Conservation (phyloP, 2,329 filamentous ascomycete genomes). For the Madurella mycetomatis region DNA sequence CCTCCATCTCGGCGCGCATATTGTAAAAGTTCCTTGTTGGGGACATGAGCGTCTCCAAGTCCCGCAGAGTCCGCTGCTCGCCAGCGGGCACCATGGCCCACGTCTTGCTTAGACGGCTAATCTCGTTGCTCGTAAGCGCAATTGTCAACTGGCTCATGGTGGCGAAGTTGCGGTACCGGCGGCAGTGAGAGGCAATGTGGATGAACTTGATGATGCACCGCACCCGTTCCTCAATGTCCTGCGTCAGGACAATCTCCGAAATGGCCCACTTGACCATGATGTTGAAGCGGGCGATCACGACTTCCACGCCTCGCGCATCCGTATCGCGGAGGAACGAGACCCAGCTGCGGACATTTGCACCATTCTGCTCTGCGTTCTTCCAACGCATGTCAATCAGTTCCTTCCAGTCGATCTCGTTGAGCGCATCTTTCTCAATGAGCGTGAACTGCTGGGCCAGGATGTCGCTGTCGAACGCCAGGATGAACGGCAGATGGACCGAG, state of each 20-base stretch:
- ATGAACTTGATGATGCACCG: slow-evolving; percentile 76
- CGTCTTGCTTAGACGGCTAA: slow-evolving; percentile 62
- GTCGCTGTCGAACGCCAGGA: slow-evolving; percentile 75
- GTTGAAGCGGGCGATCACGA: slow-evolving; percentile 82
- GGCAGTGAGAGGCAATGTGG: slow-evolving; percentile 73
- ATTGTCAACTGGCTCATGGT: slow-evolving; percentile 79
- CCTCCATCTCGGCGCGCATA: slow-evolving; percentile 76
- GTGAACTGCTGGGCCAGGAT: slow-evolving; percentile 78
- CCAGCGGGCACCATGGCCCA: slow-evolving; percentile 65
- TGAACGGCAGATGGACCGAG: slow-evolving; percentile 68
- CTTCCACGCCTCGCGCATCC: slow-evolving; percentile 71
- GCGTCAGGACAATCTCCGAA: slow-evolving; percentile 73
- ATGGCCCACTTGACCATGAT: slow-evolving; percentile 84
- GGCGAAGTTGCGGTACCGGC: slow-evolving; percentile 74
- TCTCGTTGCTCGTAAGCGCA: slow-evolving; percentile 68
- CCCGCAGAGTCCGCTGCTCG: slow-evolving; percentile 62
- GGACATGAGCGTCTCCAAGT: slow-evolving; percentile 69
- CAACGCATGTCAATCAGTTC: slow-evolving; percentile 79
- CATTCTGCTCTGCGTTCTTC: slow-evolving; percentile 62
- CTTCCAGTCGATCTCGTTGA: slow-evolving; percentile 85
- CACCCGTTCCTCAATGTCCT: slow-evolving; percentile 66
- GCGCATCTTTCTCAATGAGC: slow-evolving; percentile 77
- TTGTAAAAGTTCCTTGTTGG: slow-evolving; percentile 74
- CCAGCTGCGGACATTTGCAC: slow-evolving; percentile 63
- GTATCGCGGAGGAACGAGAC: slow-evolving; percentile 72